Percentiles rank a stretch among this genome's conserved stretches.
phyloP scores from a whole-genome alignment of 225 moss, liverwort and hornwort genomes.

The Climacium dendroides region DNA sequence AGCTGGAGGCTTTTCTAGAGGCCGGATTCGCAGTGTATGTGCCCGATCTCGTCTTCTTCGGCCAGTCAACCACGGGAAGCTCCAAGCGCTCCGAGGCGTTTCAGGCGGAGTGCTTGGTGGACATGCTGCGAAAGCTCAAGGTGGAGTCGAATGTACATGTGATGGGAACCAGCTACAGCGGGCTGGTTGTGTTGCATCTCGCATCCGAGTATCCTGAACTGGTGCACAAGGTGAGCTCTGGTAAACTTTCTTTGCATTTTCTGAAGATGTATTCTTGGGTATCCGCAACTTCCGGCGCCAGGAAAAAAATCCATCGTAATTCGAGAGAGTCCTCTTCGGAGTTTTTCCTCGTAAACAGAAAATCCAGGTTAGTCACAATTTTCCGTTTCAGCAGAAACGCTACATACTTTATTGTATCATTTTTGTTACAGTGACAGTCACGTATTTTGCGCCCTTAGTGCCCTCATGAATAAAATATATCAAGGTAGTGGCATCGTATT shows the following conservation, averaged over 20 bases:
- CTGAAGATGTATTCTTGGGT: background rate
- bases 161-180: conserved; percentile 59
- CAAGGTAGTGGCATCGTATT: background rate
- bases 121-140: conserved; percentile 10
- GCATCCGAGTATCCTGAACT: conserved; percentile 20
- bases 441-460: background rate
- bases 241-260: background rate
- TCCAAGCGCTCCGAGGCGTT: conserved; percentile 24
- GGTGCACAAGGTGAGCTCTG: background rate
- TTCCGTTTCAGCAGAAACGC: no score
- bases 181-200: conserved; percentile 27
- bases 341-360: no score
- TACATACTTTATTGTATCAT: no score
- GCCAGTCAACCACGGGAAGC: conserved; percentile 21
- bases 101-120: conserved; percentile 44
- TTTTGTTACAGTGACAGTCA: no score
- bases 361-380: no score
- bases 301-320: background rate
- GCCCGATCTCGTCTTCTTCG: conserved; percentile 57
- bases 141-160: conserved; percentile 9
- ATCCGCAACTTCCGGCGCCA: no score
- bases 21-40: conserved; percentile 32
- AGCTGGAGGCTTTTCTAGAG: conserved; percentile 14
- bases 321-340: background rate
- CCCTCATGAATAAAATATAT: background rate